Base-by-base conservation (phyloP, 495 filamentous ascomycete species). In the Hyaloscypha finlandica region DNA sequence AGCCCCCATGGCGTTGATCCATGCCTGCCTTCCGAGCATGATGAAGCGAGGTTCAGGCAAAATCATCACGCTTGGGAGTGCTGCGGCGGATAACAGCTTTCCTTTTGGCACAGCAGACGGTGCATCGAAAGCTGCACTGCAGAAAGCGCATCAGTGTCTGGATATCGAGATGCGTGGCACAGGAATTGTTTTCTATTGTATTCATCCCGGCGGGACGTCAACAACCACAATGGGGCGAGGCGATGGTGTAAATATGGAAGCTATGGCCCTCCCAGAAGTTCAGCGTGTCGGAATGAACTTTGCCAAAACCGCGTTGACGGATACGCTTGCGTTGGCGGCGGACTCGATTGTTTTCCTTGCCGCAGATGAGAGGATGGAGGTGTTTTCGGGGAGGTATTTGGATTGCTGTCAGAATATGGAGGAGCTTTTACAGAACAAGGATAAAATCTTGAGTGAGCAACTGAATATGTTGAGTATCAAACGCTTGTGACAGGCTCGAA, bases 351-450 rank as follows among this genome's bases (percentile, higher is more conserved):
- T 59, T 35, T 9, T 31, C 11, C 57, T 59, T 16, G 30, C 33
- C 16, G 30, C 11, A 30, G n/a, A 33, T 20, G 30, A 20, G 22
- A 20, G 32, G 29, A 12, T 37, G 11, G n/a, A 14, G 57, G 57
- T 33, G 29, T 32, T 59, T 53, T 53, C 51, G 51, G 51, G 51
- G 6, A 53, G 51, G 51, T 53, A 53, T n/a, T n/a, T 53, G 8
- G 51, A 53, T 25, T n/a, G 2, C 22, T 20, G 19, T n/a, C 19
- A 53, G 22, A 4, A 53, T 5, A n/a, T 53, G 22, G 51, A 53
- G 51, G 51, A 53, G 51, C 6, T 53, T n/a, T 25, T 53, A n/a
- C 19, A 20, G 19, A n/a, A 53, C 19, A 53, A 53, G 51, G 22
- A 53, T 8, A 53, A 53, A 4, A 53, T 53, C 6, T 12, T 37